Conservation (phyloP, 208 protist species). For the Leptomonas seymouri region DNA sequence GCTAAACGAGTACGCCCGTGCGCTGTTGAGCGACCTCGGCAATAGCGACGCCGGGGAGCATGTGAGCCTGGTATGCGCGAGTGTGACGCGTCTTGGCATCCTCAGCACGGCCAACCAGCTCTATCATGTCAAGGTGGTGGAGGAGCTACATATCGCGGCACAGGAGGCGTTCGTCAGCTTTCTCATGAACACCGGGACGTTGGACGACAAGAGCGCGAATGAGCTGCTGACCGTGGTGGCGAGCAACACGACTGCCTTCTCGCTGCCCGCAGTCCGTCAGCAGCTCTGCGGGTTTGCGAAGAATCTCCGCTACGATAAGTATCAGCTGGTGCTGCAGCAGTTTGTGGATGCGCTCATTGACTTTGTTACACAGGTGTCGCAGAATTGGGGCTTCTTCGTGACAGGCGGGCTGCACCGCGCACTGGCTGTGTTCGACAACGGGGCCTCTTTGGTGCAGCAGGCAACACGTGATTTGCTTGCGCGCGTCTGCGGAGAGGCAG, state of each 20-base stretch:
- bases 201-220: conserved; percentile 68
- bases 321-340: conserved; percentile 45
- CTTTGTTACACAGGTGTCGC: conserved; percentile 43
- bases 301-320: conserved; percentile 32
- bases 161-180: conserved; percentile 56
- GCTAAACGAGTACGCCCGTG: conserved; percentile 24
- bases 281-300: conserved; percentile 24
- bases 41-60: conserved; percentile 18
- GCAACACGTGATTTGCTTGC: conserved; percentile 32
- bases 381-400: conserved; percentile 65
- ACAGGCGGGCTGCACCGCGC: conserved; percentile 26
- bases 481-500: conserved; percentile 34
- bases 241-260: conserved; percentile 23
- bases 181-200: conserved; percentile 44
- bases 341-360: conserved; percentile 50
- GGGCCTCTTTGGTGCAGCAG: conserved; percentile 13
- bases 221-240: conserved; percentile 51
- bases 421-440: conserved; percentile 31
- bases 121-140: conserved; percentile 27
- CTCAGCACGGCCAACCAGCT: conserved; percentile 38
- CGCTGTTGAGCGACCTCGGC: conserved; percentile 19
- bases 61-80: conserved; percentile 12
- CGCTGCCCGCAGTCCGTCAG: conserved; percentile 26
- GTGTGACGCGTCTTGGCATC: conserved; percentile 42
- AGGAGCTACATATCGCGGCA: conserved; percentile 41